Percentiles rank a stretch among this genome's conserved stretches.
Evolutionary conservation across 176 grass and related monocot genomes (phyloP).

Genomic region (Carex myosuroides): DNA sequence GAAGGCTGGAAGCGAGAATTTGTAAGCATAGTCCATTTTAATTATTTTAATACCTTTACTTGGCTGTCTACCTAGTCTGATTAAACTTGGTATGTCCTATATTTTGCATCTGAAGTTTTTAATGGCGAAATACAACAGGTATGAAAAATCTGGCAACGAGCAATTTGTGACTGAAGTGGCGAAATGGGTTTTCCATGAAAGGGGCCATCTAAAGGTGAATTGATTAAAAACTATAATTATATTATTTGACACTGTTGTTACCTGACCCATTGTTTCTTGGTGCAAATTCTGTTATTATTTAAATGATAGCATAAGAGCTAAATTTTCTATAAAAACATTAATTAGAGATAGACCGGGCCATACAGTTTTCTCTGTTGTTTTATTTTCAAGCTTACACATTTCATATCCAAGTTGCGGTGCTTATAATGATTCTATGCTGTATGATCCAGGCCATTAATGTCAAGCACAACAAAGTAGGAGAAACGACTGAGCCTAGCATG

Average conservation of each 20-base stretch:
- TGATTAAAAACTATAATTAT: neutral
- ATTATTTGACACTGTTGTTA: neutral
- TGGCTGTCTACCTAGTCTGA: neutral
- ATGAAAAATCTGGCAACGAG: constrained; percentile 80
- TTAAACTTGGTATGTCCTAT: neutral
- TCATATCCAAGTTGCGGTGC: neutral
- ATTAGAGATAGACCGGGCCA: neutral
- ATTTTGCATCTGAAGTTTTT: constrained; percentile 11
- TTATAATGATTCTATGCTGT: neutral
- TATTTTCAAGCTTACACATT: neutral
- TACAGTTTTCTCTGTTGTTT: neutral
- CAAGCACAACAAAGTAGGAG: constrained; percentile 73
- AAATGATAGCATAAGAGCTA: neutral
- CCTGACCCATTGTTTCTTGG: neutral
- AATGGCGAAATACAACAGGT: constrained; percentile 29
- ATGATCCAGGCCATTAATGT: constrained; percentile 66
- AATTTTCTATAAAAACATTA: neutral
- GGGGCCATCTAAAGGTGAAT: constrained; percentile 91
- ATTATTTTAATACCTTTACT: constrained; percentile 7
- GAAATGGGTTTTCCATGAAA: constrained; percentile 99
- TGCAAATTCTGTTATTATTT: neutral
- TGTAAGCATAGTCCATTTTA: constrained; percentile 34
- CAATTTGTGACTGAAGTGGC: constrained; percentile 89
- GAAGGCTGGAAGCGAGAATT: constrained; percentile 59
- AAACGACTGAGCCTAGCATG: constrained; percentile 77